Conservation (phyloP, 768 basidiomycete species). For the Holtermanniella nyarrowii region DNA sequence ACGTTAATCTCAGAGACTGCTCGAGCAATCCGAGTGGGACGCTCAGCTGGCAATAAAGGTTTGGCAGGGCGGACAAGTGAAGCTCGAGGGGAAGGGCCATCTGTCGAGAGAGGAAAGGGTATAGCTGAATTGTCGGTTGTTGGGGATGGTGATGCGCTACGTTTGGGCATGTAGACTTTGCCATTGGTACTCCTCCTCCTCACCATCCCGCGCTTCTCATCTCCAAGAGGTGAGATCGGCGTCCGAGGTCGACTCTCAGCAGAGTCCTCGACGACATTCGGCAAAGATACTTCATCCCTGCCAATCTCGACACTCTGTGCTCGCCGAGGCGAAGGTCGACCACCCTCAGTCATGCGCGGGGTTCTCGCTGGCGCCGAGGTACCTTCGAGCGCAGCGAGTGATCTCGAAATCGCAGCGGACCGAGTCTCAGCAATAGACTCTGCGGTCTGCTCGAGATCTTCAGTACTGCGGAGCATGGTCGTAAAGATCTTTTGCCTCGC, state of each 20-base stretch:
- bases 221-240: neutral
- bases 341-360: neutral
- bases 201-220: slow-evolving; percentile 1
- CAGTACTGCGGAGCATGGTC: slow-evolving; percentile 15
- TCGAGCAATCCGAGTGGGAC: slow-evolving; percentile 24
- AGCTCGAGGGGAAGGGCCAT: slow-evolving; percentile 1
- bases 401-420: slow-evolving; percentile 13
- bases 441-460: slow-evolving; percentile 14
- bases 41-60: neutral
- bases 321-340: neutral
- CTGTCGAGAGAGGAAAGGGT: slow-evolving; percentile 9
- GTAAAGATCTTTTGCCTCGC: slow-evolving; percentile 26
- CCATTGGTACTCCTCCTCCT: slow-evolving; percentile 19
- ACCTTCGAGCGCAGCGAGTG: slow-evolving; percentile 28
- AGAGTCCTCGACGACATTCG: slow-evolving; percentile 15
- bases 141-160: slow-evolving; percentile 14
- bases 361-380: neutral
- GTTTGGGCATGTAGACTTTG: slow-evolving; percentile 22
- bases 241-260: slow-evolving; percentile 3
- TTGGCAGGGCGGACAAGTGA: slow-evolving; percentile 48
- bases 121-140: neutral
- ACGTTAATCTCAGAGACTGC: slow-evolving; percentile 32
- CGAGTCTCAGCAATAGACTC: neutral
- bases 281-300: slow-evolving; percentile 7
- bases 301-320: slow-evolving; percentile 5